Percentiles rank a stretch among this genome's conserved stretches.
These are phyloP conservation scores for Wickerhamomyces alni DNA, from an alignment of 805 yeast species.

Conservation along the genomic window DNA sequence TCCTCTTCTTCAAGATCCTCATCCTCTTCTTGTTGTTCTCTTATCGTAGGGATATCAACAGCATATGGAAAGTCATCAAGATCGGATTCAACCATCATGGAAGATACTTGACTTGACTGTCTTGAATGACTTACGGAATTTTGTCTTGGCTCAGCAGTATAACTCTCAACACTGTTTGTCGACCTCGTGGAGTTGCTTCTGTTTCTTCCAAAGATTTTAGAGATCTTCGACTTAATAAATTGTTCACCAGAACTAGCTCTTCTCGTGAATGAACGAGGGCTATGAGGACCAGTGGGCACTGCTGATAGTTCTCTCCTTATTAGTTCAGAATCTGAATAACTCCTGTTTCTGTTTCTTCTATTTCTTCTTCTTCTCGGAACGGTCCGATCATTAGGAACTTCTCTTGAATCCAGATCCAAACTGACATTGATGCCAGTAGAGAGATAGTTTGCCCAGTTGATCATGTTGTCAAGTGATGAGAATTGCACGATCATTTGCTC, in stretches of 20 bases:
- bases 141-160: not conserved
- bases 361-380: constrained; percentile 72
- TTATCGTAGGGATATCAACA: constrained; percentile 10
- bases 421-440: constrained; percentile 75
- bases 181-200: constrained; percentile 1
- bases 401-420: constrained; percentile 66
- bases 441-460: constrained; percentile 72
- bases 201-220: constrained; percentile 12
- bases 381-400: constrained; percentile 69
- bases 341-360: constrained; percentile 23
- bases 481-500: constrained; percentile 76
- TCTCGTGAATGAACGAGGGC: constrained; percentile 5
- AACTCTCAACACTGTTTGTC: not conserved
- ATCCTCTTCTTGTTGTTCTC: constrained; percentile 14
- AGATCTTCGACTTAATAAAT: constrained; percentile 3
- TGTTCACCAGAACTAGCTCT: constrained; percentile 15
- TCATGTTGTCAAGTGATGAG: constrained; percentile 53
- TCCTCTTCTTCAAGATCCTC: constrained; percentile 12
- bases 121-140: not conserved
- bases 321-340: constrained; percentile 22
- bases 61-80: not conserved
- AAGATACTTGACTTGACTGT: not conserved
- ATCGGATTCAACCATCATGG: not conserved
- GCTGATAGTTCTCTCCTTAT: constrained; percentile 21
- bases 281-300: constrained; percentile 7